phyloP scores from a whole-genome alignment of 192 early-diverging fungal genomes.

The Backusella macrospora region DNA sequence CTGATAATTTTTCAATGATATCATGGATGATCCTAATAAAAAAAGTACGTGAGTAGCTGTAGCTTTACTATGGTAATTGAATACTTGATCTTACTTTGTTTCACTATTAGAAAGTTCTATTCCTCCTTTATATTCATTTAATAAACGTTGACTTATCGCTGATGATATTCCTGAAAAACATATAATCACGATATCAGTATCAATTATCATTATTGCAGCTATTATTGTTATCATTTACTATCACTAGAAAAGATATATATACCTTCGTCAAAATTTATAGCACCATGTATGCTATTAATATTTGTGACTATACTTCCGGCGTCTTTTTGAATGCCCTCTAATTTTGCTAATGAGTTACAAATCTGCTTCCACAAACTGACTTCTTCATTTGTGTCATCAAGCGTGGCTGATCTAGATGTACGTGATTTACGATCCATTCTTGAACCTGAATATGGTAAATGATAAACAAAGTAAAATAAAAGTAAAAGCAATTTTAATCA shows the following conservation, averaged over 20 bases:
- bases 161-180: conserved; percentile 16
- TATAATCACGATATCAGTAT: not conserved
- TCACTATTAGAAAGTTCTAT: conserved; percentile 17
- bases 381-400: conserved; percentile 42
- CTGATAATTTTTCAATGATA: conserved; percentile 41
- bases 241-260: not conserved
- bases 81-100: conserved; percentile 8
- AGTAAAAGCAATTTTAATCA: not conserved
- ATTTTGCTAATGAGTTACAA: conserved; percentile 39
- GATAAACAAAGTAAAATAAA: not conserved
- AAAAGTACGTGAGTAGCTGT: not conserved
- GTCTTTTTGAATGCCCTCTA: conserved; percentile 40
- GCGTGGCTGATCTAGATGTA: conserved; percentile 37
- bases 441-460: not conserved
- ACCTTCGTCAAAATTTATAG: conserved; percentile 31
- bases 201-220: not conserved
- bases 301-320: conserved; percentile 29
- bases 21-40: conserved; percentile 17
- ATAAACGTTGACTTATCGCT: not conserved
- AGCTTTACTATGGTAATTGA: not conserved
- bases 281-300: conserved; percentile 35
- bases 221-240: not conserved
- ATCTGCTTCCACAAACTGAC: conserved; percentile 42
- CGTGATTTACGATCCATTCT: conserved; percentile 42
- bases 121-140: conserved; percentile 16